Conservation (phyloP, 2,329 filamentous ascomycete genomes). For the Rhinocladiella mackenziei region DNA sequence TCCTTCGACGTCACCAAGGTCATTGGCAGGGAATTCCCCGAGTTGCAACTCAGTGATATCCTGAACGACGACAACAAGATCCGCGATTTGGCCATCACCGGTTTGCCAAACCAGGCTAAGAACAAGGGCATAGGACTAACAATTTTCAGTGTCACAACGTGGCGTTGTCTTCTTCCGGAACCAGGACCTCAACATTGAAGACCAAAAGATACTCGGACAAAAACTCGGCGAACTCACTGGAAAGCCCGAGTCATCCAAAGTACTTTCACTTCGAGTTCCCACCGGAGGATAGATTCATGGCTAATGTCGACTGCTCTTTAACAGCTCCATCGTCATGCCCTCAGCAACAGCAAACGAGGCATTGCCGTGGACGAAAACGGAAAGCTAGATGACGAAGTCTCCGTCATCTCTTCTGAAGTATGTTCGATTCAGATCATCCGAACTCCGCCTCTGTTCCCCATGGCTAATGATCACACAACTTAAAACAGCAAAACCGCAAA, state of each 20-base stretch:
- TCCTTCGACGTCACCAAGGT: slow-evolving; percentile 50
- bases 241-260: slow-evolving; percentile 44
- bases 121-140: background rate
- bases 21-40: slow-evolving; percentile 48
- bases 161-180: slow-evolving; percentile 54
- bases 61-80: slow-evolving; percentile 60
- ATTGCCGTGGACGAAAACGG: slow-evolving; percentile 45
- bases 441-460: background rate
- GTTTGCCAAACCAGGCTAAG: slow-evolving; percentile 39
- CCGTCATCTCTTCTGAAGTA: slow-evolving; percentile 46
- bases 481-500: slow-evolving; percentile 29
- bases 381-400: slow-evolving; percentile 48
- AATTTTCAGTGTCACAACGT: slow-evolving; percentile 46
- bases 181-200: slow-evolving; percentile 47
- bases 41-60: slow-evolving; percentile 52
- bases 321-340: slow-evolving; percentile 43
- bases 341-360: slow-evolving; percentile 47
- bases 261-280: slow-evolving; percentile 2
- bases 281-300: background rate
- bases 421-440: too few relatives aligned
- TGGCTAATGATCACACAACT: background rate
- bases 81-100: slow-evolving; percentile 63
- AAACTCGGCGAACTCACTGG: slow-evolving; percentile 46
- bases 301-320: background rate
- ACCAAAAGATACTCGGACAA: slow-evolving; percentile 52